phyloP scores from a whole-genome alignment of 805 yeast species.

The Metschnikowia santaceciliae region DNA sequence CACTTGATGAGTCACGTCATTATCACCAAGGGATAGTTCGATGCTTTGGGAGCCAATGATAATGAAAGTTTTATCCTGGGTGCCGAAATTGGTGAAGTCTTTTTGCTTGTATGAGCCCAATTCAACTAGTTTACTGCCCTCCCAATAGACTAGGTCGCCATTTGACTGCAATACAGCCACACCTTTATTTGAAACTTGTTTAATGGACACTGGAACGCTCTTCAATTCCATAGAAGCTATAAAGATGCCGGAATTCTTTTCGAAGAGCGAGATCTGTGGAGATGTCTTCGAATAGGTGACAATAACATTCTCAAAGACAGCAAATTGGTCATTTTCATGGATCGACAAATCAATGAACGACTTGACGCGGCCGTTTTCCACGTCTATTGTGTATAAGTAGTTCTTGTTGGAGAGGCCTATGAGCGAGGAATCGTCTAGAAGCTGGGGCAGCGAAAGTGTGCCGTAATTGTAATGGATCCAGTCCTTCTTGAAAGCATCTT shows the following conservation, averaged over 20 bases:
- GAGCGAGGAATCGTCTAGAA: slow-evolving; percentile 16
- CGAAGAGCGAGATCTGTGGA: slow-evolving; percentile 9
- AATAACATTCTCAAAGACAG: slow-evolving; percentile 6
- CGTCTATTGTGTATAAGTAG: slow-evolving; percentile 20
- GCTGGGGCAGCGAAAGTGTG: slow-evolving; percentile 18
- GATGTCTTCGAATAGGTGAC: slow-evolving; percentile 9
- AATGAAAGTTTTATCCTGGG: neutral
- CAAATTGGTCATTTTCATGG: slow-evolving; percentile 6
- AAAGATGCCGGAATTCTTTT: slow-evolving; percentile 11
- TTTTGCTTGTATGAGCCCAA: slow-evolving; percentile 8
- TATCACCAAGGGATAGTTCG: neutral
- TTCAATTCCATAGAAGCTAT: slow-evolving; percentile 5
- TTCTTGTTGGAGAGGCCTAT: slow-evolving; percentile 23
- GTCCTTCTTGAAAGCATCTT: slow-evolving; percentile 53
- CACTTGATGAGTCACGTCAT: neutral
- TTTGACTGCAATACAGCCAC: neutral
- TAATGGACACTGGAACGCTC: slow-evolving; percentile 3
- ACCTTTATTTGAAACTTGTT: neutral
- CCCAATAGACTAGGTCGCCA: slow-evolving; percentile 8
- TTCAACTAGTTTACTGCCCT: neutral
- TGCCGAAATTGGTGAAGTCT: neutral
- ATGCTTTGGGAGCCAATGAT: slow-evolving; percentile 6
- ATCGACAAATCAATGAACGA: slow-evolving; percentile 28
- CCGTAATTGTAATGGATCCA: slow-evolving; percentile 52
- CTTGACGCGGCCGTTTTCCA: slow-evolving; percentile 21